Base-by-base conservation (phyloP, 1,139 yeast genomes). In the Geotrichum cucujoidarum region DNA sequence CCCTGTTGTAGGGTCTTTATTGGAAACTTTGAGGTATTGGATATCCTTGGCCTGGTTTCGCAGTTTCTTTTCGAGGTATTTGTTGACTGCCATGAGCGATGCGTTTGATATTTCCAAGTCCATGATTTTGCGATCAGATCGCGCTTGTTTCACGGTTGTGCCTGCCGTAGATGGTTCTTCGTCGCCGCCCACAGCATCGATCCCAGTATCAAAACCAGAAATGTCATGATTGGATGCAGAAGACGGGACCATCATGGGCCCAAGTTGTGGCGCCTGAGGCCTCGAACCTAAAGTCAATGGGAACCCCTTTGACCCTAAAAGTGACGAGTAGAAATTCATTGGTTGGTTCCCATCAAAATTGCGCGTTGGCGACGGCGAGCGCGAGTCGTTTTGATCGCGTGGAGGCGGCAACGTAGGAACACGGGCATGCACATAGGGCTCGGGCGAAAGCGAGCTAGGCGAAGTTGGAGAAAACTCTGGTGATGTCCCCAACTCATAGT, bases 71-170 rank as follows among this genome's bases (percentile, higher is more conserved):
- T 62, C 66, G 30, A 62, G 48, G 45, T 56, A 60, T 43, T 57
- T 56, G 53, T 62, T 62, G 13, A 62, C 58, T 6, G 59, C 55
- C 48, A 60, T 46, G 27, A 62, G 48, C 3, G 65, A 60, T 20
- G 55, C 49, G 50, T 62, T 62, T 7, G 65, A 56, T 14, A 62
- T 61, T 48, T 62, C 65, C 45, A 62, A 43, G 37, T 62, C 66
- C 54, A 55, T 50, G 7, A 62, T 55, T 45, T 60, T 61, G 16
- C 66, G 54, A 21, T 58, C 60, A 3, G 58, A 51, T 31, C 63
- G 52, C 1, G 59, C 62, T 34, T 51, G 53, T 27, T 50, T 50
- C 17, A 41, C 47, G 7, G 45, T 27, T 30, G 44, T 39, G 35
- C 13, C 30, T 7, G 21, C 4, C 11, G 7, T n/a, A n/a, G 39